Evolutionary conservation across 805 yeast species (phyloP).

Genomic region (Sugiyamaella marilandica): DNA sequence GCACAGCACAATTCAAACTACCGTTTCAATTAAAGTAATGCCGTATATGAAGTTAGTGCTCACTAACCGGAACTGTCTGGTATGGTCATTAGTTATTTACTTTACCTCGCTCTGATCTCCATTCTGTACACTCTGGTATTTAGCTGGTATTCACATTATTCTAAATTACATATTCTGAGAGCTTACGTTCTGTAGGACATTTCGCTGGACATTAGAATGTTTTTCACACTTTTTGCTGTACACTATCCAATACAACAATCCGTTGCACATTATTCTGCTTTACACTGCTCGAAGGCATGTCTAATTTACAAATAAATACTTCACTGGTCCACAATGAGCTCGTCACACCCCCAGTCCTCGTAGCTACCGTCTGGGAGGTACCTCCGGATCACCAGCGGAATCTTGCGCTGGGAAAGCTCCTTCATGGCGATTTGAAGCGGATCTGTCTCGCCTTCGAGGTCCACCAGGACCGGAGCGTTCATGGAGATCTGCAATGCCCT

Average conservation of each 20-base stretch:
- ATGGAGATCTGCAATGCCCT: conserved; percentile 95
- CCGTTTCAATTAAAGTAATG: no score
- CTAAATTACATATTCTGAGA: no score
- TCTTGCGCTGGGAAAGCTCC: conserved; percentile 89
- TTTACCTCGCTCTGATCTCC: no score
- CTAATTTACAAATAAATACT: conserved; percentile 4
- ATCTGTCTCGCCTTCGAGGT: conserved; percentile 98
- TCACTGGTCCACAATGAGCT: conserved; percentile 79
- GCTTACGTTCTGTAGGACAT: no score
- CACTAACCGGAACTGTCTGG: no score
- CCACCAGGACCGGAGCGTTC: conserved; percentile 98
- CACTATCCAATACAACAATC: neutral
- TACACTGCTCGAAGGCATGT: neutral
- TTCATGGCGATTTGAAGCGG: conserved; percentile 97
- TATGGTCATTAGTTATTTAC: no score
- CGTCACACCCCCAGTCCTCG: conserved; percentile 99
- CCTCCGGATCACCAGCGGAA: conserved; percentile 92
- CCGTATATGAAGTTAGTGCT: no score
- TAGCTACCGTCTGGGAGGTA: conserved; percentile 94
- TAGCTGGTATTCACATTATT: no score
- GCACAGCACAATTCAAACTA: no score
- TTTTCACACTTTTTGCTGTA: no score
- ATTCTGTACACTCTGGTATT: no score
- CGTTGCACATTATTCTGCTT: neutral
- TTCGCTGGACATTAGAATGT: no score